Evolutionary conservation across 2,329 filamentous ascomycete species (phyloP), one percentile per base, ranked within the genome.

Genomic region (Fusarium xylarioides): DNA sequence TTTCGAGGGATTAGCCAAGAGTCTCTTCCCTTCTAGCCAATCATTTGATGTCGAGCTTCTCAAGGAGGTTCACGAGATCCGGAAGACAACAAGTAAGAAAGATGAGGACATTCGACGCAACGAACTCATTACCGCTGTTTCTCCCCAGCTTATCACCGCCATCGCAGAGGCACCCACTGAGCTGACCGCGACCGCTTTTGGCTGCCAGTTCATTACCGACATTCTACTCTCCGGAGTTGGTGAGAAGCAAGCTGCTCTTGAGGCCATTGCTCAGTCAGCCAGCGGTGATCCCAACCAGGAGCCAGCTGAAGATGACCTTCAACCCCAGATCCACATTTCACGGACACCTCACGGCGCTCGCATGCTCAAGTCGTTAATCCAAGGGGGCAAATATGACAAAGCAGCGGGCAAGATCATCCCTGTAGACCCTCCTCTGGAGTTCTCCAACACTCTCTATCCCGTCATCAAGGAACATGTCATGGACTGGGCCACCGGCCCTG

Each of bases 31-130:
- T 52, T 79, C 86, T 18, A 89, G 87, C 66, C 88, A 94, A 63
- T 86, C 89, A 16, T 87, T 87, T 38, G 92, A 95, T 71, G 83
- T 94, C 40, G 89, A 92, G 62, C 83, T 96, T 19, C 85, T 99
- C 9, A 86, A 90, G 64, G 93, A 98, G 81, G 85, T 98, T 30
- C 92, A 93, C 78, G 89, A 90, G 62, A 92, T 97, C 71, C 91
- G 96, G 60, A 89, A 91, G 75, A 91, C 88, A 19, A 98, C 95
- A 4, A 97, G 94, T 73, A 99, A 98, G 85, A 99, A 99, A 83
- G 94, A 97, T 64, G 87, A 94, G 1, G 91, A 92, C 60, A 83
- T 88, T 28, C 90, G 96, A 66, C 90, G 93, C 65, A 87, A 90
- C 75, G 96, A 98, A 81, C 86, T 99, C 46, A 85, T 94, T 28